A percentile compares a stretch with the other conserved stretches of the same genome.
Evolutionary conservation across 2,329 filamentous ascomycete genomes (phyloP).

Genomic region (Fusarium torreyae): DNA sequence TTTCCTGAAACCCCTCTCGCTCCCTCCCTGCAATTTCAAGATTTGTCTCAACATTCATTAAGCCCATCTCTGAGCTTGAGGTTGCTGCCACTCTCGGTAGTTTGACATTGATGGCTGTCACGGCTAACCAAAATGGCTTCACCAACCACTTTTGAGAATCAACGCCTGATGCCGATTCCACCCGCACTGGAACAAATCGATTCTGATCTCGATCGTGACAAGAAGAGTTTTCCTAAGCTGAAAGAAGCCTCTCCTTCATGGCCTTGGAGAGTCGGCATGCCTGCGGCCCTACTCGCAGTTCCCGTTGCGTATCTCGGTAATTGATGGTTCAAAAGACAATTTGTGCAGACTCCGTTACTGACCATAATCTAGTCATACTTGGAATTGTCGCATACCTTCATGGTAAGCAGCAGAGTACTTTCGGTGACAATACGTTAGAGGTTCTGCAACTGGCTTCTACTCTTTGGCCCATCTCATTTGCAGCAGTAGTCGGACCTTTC

Average conservation of each 20-base stretch:
- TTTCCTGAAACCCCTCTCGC: neutral
- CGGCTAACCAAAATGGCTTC: neutral
- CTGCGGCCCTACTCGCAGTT: neutral
- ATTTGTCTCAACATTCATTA: neutral
- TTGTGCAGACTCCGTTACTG: no score
- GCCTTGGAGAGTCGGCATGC: neutral
- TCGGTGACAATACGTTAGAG: constrained; percentile 4
- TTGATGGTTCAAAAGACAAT: neutral
- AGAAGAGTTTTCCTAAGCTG: neutral
- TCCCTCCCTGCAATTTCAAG: neutral
- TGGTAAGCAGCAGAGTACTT: neutral
- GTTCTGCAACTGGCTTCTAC: constrained; percentile 8
- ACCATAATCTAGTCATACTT: no score
- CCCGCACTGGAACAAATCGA: neutral
- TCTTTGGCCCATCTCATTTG: constrained; percentile 23
- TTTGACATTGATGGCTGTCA: neutral
- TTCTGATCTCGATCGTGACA: neutral
- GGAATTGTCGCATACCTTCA: neutral
- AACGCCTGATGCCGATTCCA: neutral
- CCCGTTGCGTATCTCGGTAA: neutral
- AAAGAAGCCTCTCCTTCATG: neutral
- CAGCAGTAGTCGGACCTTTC: constrained; percentile 8
- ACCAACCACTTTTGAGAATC: neutral
- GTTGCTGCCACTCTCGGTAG: neutral
- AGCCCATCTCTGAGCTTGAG: neutral